These are phyloP conservation scores for Acacia acuminata DNA, from an alignment of 306 rosid genomes.

Conservation along the genomic window DNA sequence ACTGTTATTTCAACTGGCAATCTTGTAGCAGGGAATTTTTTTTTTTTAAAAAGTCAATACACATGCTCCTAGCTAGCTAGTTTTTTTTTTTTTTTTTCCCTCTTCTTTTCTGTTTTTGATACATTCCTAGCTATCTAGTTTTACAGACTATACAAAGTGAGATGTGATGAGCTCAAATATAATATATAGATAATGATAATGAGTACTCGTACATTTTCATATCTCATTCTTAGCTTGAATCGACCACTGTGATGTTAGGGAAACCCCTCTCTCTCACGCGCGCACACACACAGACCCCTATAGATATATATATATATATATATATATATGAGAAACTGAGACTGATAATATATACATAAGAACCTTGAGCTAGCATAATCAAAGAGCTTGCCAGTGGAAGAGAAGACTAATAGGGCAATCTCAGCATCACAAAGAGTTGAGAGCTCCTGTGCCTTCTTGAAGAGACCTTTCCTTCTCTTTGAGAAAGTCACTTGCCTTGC, in stretches of 20 bases:
- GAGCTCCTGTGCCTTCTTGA: conserved; percentile 44
- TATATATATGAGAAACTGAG: not conserved
- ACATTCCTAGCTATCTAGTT: not conserved
- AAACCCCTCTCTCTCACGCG: not conserved
- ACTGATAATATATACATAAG: not conserved
- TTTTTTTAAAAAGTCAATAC: not conserved
- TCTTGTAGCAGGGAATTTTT: not conserved
- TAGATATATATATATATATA: not conserved
- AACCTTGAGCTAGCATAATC: conserved; percentile 46
- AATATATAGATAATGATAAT: not conserved
- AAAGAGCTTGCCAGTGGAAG: conserved; percentile 41
- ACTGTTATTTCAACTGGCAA: not conserved
- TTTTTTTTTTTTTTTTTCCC: fast-evolving
- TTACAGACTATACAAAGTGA: not conserved
- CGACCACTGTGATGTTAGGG: not conserved
- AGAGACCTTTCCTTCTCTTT: conserved; percentile 39
- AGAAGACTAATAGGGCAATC: conserved; percentile 39
- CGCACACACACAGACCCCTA: not conserved
- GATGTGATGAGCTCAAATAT: not conserved
- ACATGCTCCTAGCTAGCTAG: not conserved
- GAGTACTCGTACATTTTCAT: not conserved
- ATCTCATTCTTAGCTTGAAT: not conserved
- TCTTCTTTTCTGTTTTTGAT: too few species aligned
- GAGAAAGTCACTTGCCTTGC: conserved; percentile 49
- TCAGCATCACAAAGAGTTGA: conserved; percentile 46